These are phyloP conservation scores for Durio zibethinus DNA, from an alignment of 345 rosid genomes.

Conservation along the genomic window DNA sequence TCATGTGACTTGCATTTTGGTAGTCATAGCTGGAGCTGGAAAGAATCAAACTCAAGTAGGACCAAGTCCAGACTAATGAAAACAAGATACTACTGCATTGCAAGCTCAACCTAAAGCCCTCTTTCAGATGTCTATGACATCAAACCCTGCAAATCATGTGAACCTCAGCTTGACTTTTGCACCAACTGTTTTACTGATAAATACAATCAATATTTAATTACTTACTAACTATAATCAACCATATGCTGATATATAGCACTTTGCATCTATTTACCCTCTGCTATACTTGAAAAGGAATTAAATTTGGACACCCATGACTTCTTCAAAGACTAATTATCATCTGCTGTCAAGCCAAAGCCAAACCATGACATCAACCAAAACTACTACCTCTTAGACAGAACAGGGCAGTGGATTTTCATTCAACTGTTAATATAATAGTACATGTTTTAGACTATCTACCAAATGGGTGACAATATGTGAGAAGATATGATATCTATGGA, in stretches of 20 bases:
- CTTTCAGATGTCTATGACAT: conserved; percentile 7
- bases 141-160: conserved; percentile 10
- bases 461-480: neutral
- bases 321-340: neutral
- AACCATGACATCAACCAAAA: neutral
- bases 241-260: neutral
- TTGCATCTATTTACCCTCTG: neutral
- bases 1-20: conserved; percentile 19
- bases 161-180: neutral
- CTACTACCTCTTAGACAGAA: neutral
- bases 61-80: conserved; percentile 16
- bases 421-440: neutral
- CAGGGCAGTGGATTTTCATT: neutral
- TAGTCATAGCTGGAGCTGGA: neutral
- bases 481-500: neutral
- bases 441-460: neutral
- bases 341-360: neutral
- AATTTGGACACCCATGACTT: neutral
- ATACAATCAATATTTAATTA: neutral
- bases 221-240: neutral
- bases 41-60: conserved; percentile 16
- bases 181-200: neutral
- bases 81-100: neutral
- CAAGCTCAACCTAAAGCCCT: neutral
- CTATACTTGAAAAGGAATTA: neutral